Base-by-base conservation (phyloP, 2,329 filamentous ascomycete species). In the Phyllosticta citrichinensis region DNA sequence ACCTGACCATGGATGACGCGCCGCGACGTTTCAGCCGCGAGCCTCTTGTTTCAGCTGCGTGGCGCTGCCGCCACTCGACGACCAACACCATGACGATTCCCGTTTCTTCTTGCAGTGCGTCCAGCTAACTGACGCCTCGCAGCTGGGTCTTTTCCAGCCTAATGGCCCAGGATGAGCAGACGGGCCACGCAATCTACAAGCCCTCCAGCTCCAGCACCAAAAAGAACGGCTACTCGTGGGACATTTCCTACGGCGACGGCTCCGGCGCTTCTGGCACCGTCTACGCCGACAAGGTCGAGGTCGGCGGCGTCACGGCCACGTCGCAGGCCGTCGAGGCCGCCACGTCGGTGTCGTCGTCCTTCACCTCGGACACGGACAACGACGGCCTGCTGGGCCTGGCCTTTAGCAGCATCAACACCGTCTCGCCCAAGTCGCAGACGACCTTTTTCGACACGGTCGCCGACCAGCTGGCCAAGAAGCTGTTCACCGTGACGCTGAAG, bases 61-160 rank as follows among this genome's bases (percentile, higher is more conserved):
- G 40, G 40, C 40, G 40, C 40, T 47, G 40, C 40, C 40, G 40
- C 40, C 40, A 19, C 40, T 47, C 40, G 27, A 25, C 52, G 52
- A 54, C 52, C n/a, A 20, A n/a, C 52, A 54, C 25, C 25, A 12
- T 20, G 22, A 22, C 22, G 12, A 30, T 20, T 14, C 1, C 24
- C n/a, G 14, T 40, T 5, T 50, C 27, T 22, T 14, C 9, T 40
- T 14, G 11, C 11, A 40, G 4, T 40, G 30, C 30, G 12, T 40
- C 3, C 24, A 0, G 35, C 68, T 71, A 47, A 47, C 68, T 71
- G n/a, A 47, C 40, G n/a, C n/a, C 1, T 58, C 67, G 60, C 62
- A 84, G 82, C 56, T 94, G 81, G 82, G 87, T 84, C 51, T 88
- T 87, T 73, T 87, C 85, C 0, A 78, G 77, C 19, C 77, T 84